Percentiles rank a stretch among this genome's conserved stretches.
phyloP scores from a whole-genome alignment of 305 asterid species.

The Fraxinus ornus region DNA sequence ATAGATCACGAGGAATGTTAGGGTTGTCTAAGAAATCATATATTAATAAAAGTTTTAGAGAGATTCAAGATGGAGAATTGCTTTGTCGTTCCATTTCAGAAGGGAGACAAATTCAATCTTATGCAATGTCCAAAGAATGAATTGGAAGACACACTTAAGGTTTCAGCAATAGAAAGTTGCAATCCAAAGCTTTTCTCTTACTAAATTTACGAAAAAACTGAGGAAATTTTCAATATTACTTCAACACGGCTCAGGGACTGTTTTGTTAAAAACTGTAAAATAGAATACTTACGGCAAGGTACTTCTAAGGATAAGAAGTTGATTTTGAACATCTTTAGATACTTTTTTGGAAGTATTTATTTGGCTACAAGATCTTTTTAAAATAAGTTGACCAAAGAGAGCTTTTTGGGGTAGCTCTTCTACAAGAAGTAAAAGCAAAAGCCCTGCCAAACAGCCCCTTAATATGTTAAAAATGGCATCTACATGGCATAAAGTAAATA shows the following conservation, averaged over 20 bases:
- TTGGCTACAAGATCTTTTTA: no score
- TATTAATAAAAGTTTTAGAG: no score
- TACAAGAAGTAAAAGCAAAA: no score
- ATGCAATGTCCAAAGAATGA: not conserved
- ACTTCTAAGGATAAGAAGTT: not conserved
- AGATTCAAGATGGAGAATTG: not conserved
- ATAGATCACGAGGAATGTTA: not conserved
- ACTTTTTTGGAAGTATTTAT: no score
- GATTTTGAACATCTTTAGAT: not conserved
- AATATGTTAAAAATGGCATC: no score
- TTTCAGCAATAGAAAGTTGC: not conserved
- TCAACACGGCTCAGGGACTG: not conserved
- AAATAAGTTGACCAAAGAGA: no score
- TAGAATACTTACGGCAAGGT: not conserved
- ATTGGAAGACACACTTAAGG: not conserved
- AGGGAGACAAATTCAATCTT: not conserved
- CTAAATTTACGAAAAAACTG: not conserved
- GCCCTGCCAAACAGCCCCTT: no score
- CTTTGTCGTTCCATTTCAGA: not conserved
- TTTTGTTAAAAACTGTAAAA: not conserved
- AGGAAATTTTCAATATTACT: not conserved
- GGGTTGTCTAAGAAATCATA: not conserved
- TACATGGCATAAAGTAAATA: no score
- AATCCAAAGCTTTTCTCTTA: not conserved
- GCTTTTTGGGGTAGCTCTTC: no score